Conservation (phyloP, 1,284 basidiomycete species). For the Ceratobasidium sp. region DNA sequence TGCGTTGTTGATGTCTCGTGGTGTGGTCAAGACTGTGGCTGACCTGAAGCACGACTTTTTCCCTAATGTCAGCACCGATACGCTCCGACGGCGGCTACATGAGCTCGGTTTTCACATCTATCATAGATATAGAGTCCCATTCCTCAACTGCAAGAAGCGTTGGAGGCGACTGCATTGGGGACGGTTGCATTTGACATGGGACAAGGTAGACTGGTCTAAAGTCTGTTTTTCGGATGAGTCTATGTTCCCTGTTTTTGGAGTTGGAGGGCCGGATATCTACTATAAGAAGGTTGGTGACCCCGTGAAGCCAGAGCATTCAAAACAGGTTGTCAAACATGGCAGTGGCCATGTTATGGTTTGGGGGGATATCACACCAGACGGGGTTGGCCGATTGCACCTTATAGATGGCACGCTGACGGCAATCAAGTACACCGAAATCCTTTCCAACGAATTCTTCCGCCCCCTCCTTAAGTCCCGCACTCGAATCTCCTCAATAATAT, state of each 20-base stretch:
- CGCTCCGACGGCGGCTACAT: neutral
- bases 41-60: neutral
- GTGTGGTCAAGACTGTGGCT: neutral
- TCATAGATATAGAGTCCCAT: neutral
- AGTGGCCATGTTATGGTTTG: neutral
- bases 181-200: neutral
- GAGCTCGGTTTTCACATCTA: neutral
- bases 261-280: neutral
- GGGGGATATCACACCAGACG: neutral
- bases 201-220: neutral
- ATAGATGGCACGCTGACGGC: neutral
- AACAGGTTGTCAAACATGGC: neutral
- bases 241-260: neutral
- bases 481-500: no score
- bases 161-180: neutral
- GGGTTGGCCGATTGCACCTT: neutral
- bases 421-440: neutral
- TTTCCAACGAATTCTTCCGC: neutral
- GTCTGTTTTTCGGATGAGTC: neutral
- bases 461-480: no score
- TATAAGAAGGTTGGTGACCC: neutral
- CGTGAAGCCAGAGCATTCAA: neutral
- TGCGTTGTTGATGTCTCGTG: conserved; percentile 1
- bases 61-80: neutral
- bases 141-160: neutral